Conservation (phyloP, 1,284 basidiomycete species). For the Ustilago esculenta region DNA sequence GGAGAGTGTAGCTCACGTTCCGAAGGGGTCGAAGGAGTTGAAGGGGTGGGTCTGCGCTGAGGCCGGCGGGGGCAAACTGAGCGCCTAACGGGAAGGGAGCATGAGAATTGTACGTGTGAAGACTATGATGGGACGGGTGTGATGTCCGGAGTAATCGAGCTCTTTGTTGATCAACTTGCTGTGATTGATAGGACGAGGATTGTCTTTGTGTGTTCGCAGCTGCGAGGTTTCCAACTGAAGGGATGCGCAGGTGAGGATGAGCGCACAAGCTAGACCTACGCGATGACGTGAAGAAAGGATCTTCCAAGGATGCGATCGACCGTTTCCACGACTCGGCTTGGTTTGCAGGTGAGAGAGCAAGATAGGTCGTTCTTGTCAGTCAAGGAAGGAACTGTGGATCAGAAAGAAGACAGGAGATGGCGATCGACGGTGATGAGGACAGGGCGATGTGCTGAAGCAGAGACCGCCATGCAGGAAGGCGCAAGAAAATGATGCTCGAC, state of each 20-base stretch:
- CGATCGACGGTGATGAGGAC: background rate
- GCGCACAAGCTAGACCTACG: background rate
- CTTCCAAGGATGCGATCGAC: background rate
- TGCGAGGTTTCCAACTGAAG: background rate
- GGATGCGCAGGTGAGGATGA: background rate
- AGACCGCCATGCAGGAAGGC: no score
- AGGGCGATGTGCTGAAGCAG: no score
- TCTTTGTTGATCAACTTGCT: background rate
- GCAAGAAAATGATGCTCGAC: no score
- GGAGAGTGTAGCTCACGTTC: background rate
- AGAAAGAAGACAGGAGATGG: background rate
- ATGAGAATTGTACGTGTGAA: conserved; percentile 4
- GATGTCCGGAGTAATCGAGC: background rate
- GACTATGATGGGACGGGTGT: background rate
- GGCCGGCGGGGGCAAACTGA: conserved; percentile 8
- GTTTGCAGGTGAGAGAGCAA: no score
- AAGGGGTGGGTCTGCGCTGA: background rate
- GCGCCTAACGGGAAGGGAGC: conserved; percentile 6
- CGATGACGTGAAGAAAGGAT: background rate
- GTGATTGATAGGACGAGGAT: background rate
- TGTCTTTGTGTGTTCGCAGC: background rate
- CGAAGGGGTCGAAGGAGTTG: no score
- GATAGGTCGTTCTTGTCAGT: background rate
- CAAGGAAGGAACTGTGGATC: background rate
- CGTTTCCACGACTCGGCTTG: no score